Conservation (phyloP, 2,329 filamentous ascomycete genomes). For the Diplodia scrobiculata region DNA sequence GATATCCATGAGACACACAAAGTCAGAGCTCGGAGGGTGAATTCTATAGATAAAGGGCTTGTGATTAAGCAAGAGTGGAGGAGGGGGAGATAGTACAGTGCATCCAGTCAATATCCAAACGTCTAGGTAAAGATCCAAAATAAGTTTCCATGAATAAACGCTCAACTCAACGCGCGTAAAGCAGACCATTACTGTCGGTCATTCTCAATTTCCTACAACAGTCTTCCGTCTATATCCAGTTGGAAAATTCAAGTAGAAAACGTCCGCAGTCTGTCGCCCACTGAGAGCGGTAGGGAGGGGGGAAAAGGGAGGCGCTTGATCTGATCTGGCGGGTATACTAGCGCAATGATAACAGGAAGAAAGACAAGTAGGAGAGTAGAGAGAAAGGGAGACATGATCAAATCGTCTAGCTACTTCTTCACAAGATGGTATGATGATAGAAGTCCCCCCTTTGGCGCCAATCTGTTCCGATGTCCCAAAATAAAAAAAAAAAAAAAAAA, state of each 20-base stretch:
- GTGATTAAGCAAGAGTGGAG: background rate
- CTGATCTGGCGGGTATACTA: conserved; percentile 22
- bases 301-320: background rate
- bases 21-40: background rate
- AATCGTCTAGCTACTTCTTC: background rate
- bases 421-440: background rate
- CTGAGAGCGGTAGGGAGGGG: background rate
- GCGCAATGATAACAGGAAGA: background rate
- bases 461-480: background rate
- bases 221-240: conserved; percentile 9
- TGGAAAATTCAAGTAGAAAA: background rate
- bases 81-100: background rate
- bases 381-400: background rate
- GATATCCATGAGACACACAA: background rate
- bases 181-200: background rate
- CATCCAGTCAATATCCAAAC: background rate
- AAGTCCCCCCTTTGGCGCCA: background rate
- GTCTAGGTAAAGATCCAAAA: background rate
- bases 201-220: background rate
- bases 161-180: background rate
- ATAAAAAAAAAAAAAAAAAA: background rate
- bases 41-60: background rate
- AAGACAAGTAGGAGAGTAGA: background rate
- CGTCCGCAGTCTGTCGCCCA: background rate
- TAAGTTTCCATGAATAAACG: background rate